phyloP scores from a whole-genome alignment of 352 stramenopile species.

The Bremia lactucae region DNA sequence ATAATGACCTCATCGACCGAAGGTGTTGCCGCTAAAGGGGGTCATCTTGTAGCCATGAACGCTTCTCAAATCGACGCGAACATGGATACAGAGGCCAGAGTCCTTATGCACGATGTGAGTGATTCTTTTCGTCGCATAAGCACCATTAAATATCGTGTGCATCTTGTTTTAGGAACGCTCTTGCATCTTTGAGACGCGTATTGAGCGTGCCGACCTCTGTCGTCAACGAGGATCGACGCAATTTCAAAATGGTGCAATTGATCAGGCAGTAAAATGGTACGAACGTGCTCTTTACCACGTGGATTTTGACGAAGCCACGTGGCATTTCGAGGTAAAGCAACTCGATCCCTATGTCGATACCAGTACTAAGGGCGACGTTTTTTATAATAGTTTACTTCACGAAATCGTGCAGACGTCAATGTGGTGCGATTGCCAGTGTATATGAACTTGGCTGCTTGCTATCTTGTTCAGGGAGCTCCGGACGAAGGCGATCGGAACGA shows the following conservation, averaged over 20 bases:
- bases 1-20: neutral
- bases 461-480: slow-evolving; percentile 28
- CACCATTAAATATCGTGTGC: too few species aligned
- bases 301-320: slow-evolving; percentile 80
- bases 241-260: slow-evolving; percentile 45
- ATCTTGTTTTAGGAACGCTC: slow-evolving; percentile 84
- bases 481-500: slow-evolving; percentile 29
- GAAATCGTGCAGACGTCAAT: slow-evolving; percentile 64
- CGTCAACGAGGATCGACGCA: slow-evolving; percentile 47
- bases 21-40: neutral
- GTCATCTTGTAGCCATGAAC: neutral
- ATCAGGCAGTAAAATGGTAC: slow-evolving; percentile 53
- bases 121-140: too few species aligned
- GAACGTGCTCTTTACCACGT: slow-evolving; percentile 68
- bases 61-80: neutral
- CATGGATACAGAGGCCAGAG: slow-evolving; percentile 20
- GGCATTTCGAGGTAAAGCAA: slow-evolving; percentile 80
- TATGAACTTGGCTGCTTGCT: slow-evolving; percentile 74
- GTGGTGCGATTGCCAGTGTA: slow-evolving; percentile 64
- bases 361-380: too few species aligned
- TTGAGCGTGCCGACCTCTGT: slow-evolving; percentile 52
- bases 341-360: too few species aligned
- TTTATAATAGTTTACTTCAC: slow-evolving; percentile 43
- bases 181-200: slow-evolving; percentile 75
- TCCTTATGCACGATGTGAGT: slow-evolving; percentile 28